Evolutionary conservation across 345 rosid genomes (phyloP).

Genomic region (Syzygium grande): DNA sequence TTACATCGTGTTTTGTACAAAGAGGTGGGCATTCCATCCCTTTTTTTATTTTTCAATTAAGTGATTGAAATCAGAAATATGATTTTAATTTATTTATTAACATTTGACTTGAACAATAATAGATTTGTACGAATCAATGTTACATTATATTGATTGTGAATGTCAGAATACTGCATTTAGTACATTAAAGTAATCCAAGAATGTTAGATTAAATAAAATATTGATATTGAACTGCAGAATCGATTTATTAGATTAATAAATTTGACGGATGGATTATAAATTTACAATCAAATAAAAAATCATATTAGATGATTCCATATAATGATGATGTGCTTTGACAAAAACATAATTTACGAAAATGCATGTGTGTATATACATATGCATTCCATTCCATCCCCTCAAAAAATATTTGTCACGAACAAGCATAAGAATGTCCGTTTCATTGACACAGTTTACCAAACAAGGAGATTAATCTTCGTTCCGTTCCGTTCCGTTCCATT

Average conservation of each 20-base stretch:
- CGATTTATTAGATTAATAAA: neutral
- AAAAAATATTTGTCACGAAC: neutral
- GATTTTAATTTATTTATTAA: neutral
- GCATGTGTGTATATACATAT: neutral
- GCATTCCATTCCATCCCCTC: neutral
- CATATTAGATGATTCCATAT: neutral
- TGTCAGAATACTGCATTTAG: neutral
- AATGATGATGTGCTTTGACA: neutral
- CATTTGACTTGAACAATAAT: neutral
- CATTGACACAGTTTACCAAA: neutral
- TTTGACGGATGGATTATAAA: neutral
- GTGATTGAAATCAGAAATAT: neutral
- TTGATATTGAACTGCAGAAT: neutral
- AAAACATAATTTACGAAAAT: neutral
- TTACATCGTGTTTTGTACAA: neutral
- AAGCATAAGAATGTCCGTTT: neutral
- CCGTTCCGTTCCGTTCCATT: neutral
- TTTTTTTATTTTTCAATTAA: neutral
- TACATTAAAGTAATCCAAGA: neutral
- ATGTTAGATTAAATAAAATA: neutral
- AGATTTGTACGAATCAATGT: neutral
- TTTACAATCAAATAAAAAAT: neutral
- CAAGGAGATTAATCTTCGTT: neutral
- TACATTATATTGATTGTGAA: neutral
- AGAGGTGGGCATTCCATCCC: neutral